These are phyloP conservation scores for Lactifluus hygrophoroides DNA, from an alignment of 768 basidiomycete genomes.

Conservation along the genomic window DNA sequence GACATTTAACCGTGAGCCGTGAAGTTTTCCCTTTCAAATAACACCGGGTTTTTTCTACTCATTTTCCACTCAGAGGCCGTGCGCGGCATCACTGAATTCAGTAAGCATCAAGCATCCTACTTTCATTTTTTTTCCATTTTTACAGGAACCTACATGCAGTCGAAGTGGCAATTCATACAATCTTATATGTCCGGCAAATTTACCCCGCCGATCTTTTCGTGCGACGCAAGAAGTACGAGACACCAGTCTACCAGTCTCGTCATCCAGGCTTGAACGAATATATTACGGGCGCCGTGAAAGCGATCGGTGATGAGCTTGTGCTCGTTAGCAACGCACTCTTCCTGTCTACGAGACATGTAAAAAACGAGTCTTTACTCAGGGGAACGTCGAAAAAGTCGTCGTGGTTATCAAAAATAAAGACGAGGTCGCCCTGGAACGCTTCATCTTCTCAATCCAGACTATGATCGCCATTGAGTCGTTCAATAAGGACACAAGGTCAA, in stretches of 20 bases:
- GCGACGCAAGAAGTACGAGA: constrained; percentile 81
- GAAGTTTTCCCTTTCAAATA: background rate
- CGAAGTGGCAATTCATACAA: constrained; percentile 88
- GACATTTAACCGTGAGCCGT: constrained; percentile 28
- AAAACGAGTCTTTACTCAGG: constrained; percentile 35
- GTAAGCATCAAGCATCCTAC: constrained; percentile 33
- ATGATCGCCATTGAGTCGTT: constrained; percentile 66
- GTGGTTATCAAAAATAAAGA: constrained; percentile 79
- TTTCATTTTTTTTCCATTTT: background rate
- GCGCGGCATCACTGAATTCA: constrained; percentile 61
- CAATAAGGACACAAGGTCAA: constrained; percentile 61
- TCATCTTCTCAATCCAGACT: constrained; percentile 78
- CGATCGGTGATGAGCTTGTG: constrained; percentile 68
- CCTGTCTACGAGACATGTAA: background rate
- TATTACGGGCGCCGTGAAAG: constrained; percentile 79
- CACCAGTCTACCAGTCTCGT: constrained; percentile 88
- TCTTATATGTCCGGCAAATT: constrained; percentile 83
- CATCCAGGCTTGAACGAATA: constrained; percentile 85
- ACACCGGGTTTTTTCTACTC: constrained; percentile 23
- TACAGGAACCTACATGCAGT: constrained; percentile 38
- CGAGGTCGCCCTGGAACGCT: constrained; percentile 79
- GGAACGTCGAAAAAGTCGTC: constrained; percentile 69
- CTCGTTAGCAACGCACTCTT: constrained; percentile 33
- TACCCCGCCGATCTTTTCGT: constrained; percentile 87
- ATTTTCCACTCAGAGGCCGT: constrained; percentile 39